A percentile compares a stretch with the other conserved stretches of the same genome.
phyloP scores from a whole-genome alignment of 2,329 filamentous ascomycete genomes.

The Hypocrella siamensis region DNA sequence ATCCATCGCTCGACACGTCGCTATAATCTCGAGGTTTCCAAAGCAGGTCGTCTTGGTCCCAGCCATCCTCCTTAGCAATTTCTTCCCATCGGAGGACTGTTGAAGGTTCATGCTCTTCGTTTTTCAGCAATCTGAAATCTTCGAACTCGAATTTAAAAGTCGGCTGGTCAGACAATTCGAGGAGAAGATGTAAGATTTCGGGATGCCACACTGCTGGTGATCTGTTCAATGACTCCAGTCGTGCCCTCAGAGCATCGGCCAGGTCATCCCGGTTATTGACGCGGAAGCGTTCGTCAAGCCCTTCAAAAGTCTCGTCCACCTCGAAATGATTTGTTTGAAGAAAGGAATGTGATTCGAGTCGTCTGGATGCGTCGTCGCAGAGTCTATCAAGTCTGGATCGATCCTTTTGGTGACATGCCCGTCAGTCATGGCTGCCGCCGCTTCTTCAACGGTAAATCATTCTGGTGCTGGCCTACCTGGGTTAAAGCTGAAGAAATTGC shows the following conservation, averaged over 20 bases:
- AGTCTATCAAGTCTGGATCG: constrained; percentile 23
- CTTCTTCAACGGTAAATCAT: no score
- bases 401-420: constrained; percentile 9
- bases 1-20: constrained; percentile 44
- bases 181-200: constrained; percentile 62
- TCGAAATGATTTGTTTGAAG: constrained; percentile 63
- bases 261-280: constrained; percentile 66
- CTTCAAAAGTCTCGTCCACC: constrained; percentile 46
- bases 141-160: constrained; percentile 51
- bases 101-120: constrained; percentile 22
- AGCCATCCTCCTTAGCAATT: constrained; percentile 60
- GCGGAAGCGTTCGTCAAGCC: constrained; percentile 74
- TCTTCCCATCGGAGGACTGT: constrained; percentile 60
- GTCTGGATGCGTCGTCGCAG: constrained; percentile 33
- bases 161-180: constrained; percentile 71
- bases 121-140: constrained; percentile 39
- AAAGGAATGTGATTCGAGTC: constrained; percentile 38
- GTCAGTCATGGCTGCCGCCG: constrained; percentile 1
- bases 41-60: constrained; percentile 47
- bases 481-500: no score
- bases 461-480: no score
- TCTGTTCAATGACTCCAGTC: constrained; percentile 42
- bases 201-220: constrained; percentile 51
- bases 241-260: constrained; percentile 49
- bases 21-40: constrained; percentile 59